Percentiles rank a stretch among this genome's conserved stretches.
Conservation (phyloP, 345 rosid species). For the Microthlaspi erraticum region DNA sequence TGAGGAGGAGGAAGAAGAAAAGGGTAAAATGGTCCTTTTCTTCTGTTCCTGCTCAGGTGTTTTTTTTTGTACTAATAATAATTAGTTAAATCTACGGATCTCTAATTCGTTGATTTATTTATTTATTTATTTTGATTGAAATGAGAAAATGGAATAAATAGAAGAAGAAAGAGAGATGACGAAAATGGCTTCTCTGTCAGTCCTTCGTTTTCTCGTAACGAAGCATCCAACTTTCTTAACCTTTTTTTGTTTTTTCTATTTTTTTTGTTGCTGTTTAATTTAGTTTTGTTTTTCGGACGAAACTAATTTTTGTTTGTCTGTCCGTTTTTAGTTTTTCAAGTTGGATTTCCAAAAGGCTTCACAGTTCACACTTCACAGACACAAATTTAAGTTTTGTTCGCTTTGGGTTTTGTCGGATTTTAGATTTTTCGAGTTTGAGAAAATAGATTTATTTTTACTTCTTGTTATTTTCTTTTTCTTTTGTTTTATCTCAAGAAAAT, state of each 20-base stretch:
- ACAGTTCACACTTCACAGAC: too few relatives aligned
- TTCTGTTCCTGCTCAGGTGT: slow-evolving; percentile 37
- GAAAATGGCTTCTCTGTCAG: slow-evolving; percentile 30
- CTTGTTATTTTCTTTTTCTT: too few relatives aligned
- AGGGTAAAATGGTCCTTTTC: slow-evolving; percentile 43
- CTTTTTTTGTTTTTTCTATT: not conserved
- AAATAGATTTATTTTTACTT: too few relatives aligned
- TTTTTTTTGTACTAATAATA: not conserved
- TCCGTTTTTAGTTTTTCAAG: slow-evolving; percentile 8
- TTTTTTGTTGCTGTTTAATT: slow-evolving; percentile 15
- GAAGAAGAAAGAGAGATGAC: slow-evolving; percentile 18
- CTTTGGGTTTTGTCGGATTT: too few relatives aligned
- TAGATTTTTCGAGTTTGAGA: not conserved
- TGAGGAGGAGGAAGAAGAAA: slow-evolving; percentile 41
- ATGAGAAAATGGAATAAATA: slow-evolving; percentile 33
- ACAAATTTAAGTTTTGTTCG: too few relatives aligned
- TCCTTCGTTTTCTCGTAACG: slow-evolving; percentile 37
- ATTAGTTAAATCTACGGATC: slow-evolving; percentile 4
- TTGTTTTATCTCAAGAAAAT: slow-evolving; percentile 7
- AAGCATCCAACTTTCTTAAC: not conserved
- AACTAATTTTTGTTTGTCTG: not conserved
- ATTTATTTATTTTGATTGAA: not conserved
- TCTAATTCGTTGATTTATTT: slow-evolving; percentile 11
- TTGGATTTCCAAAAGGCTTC: not conserved
- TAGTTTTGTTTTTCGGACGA: not conserved